These are phyloP conservation scores for Globisporangium cylindrosporum DNA, from an alignment of 352 stramenopile species.

Conservation along the genomic window DNA sequence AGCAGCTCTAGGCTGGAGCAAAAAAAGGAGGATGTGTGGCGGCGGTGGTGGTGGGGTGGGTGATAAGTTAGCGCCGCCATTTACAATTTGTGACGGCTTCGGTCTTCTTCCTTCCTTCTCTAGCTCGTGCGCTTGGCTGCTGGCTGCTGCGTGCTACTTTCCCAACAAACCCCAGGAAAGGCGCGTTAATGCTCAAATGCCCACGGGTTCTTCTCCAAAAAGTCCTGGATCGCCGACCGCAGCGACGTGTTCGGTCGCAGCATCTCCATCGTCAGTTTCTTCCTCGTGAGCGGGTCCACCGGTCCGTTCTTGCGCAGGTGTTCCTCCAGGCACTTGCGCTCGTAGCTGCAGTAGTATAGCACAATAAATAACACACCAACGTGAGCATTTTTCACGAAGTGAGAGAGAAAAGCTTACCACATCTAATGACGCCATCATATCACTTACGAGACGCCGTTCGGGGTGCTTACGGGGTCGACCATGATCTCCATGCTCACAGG, in stretches of 20 bases:
- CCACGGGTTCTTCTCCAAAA: constrained; percentile 71
- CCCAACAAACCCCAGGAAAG: background rate
- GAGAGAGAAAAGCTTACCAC: background rate
- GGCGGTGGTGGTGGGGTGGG: background rate
- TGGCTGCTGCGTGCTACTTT: background rate
- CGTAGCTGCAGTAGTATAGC: constrained; percentile 29
- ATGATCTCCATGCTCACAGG: constrained; percentile 86
- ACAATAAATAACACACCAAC: background rate
- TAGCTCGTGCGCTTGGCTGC: background rate
- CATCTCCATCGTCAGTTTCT: constrained; percentile 64
- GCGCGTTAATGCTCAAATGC: constrained; percentile 56
- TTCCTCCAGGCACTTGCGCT: constrained; percentile 64
- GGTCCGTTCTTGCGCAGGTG: constrained; percentile 64
- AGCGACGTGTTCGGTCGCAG: constrained; percentile 69
- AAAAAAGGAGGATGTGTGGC: background rate
- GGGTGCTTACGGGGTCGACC: constrained; percentile 69
- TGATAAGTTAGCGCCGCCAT: constrained; percentile 8
- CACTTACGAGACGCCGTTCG: constrained; percentile 75
- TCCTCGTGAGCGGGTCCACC: constrained; percentile 68
- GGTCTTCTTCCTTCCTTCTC: background rate
- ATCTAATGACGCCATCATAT: background rate
- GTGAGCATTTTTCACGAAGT: background rate
- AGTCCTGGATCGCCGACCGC: constrained; percentile 69
- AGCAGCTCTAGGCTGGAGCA: background rate
- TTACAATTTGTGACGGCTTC: background rate